These are phyloP conservation scores for Hyaloscypha hepaticicola DNA, from an alignment of 495 filamentous ascomycete genomes.

Conservation along the genomic window DNA sequence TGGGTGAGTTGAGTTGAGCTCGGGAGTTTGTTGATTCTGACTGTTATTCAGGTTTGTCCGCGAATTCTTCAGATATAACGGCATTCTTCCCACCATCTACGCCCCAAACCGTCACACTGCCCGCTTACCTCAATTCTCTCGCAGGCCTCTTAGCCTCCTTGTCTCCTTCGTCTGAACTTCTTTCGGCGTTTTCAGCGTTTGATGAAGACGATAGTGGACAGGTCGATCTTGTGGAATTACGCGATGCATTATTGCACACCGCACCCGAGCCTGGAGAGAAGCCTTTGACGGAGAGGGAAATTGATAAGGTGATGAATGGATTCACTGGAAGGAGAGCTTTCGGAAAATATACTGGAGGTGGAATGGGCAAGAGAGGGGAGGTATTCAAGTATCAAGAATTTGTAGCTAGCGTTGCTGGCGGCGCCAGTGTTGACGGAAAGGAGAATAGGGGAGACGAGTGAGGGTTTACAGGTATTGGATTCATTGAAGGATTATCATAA, in stretches of 20 bases:
- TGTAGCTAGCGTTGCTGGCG: conserved; percentile 58
- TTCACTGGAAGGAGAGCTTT: conserved; percentile 84
- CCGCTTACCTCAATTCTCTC: conserved; percentile 77
- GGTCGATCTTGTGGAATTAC: conserved; percentile 77
- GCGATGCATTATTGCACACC: conserved; percentile 79
- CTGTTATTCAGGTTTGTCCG: conserved; percentile 42
- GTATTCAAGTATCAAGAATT: conserved; percentile 81
- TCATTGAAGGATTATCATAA: neutral
- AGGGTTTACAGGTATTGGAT: neutral
- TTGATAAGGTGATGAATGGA: conserved; percentile 78
- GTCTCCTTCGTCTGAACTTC: conserved; percentile 70
- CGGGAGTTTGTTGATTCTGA: neutral
- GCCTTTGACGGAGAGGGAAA: conserved; percentile 67
- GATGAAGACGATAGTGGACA: conserved; percentile 95
- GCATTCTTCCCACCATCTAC: conserved; percentile 73
- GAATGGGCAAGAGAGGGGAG: conserved; percentile 58
- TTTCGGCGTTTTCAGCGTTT: conserved; percentile 89
- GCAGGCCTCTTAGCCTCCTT: conserved; percentile 69
- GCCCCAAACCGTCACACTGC: conserved; percentile 72
- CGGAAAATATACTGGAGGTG: conserved; percentile 43
- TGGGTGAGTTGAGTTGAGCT: conserved; percentile 49
- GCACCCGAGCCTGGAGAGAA: conserved; percentile 70
- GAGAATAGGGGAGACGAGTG: conserved; percentile 4
- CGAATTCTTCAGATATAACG: conserved; percentile 56
- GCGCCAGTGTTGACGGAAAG: conserved; percentile 27